Percentiles rank a stretch among this genome's conserved stretches.
Evolutionary conservation across 495 filamentous ascomycete genomes (phyloP).

Genomic region (Talaromyces wortmannii): DNA sequence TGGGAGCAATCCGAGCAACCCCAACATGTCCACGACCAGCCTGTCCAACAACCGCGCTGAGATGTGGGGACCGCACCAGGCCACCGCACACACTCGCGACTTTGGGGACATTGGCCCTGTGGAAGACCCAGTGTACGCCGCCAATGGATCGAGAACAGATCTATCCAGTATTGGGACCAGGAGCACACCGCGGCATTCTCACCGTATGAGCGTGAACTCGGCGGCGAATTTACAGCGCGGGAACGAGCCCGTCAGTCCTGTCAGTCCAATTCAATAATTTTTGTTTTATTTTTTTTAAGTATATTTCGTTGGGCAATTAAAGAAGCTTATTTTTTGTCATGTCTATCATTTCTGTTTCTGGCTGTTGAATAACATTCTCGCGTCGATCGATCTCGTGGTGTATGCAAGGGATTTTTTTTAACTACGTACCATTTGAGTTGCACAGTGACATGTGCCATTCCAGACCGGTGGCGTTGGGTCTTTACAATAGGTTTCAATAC

Average conservation of each 20-base stretch:
- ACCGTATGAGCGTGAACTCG: neutral
- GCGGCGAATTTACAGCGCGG: neutral
- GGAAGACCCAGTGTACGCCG: conserved; percentile 1
- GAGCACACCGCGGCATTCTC: neutral
- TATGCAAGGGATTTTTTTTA: neutral
- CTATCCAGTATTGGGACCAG: neutral
- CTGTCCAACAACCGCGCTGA: conserved; percentile 1
- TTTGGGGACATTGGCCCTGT: conserved; percentile 8
- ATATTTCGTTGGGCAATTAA: neutral
- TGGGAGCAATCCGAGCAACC: neutral
- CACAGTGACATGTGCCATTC: no score
- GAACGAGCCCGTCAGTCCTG: neutral
- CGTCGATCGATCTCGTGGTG: neutral
- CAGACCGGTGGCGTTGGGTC: neutral
- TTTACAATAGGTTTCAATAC: neutral
- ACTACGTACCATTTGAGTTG: no score
- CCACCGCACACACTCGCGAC: conserved; percentile 5
- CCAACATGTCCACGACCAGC: conserved; percentile 1
- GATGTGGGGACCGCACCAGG: conserved; percentile 11
- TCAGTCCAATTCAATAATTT: neutral
- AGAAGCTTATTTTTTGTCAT: neutral
- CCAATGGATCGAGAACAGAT: conserved; percentile 2
- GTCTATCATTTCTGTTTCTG: neutral
- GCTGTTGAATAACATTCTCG: neutral
- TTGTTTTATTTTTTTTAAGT: neutral